Evolutionary conservation across 2,329 filamentous ascomycete species (phyloP).

Genomic region (Exophiala oligosperma): DNA sequence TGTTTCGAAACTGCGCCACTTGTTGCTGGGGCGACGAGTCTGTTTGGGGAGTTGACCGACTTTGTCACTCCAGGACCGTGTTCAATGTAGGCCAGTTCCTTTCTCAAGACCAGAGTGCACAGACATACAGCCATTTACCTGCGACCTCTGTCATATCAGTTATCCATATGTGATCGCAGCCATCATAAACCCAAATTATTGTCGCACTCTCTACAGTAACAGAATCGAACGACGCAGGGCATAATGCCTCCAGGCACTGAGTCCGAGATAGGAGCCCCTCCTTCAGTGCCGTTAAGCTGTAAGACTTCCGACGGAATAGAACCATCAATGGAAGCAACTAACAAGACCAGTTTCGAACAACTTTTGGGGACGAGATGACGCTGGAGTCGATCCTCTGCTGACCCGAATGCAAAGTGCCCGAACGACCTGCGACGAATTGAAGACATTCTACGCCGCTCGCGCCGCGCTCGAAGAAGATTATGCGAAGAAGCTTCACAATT

Average conservation of each 20-base stretch:
- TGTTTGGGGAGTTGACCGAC: background rate
- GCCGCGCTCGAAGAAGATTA: slow-evolving; percentile 97
- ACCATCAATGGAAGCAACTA: background rate
- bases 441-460: slow-evolving; percentile 85
- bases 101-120: background rate
- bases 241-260: slow-evolving; percentile 21
- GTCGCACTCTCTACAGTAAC: background rate
- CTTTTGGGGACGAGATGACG: slow-evolving; percentile 99
- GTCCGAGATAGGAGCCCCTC: slow-evolving; percentile 23
- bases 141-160: background rate
- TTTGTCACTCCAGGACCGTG: background rate
- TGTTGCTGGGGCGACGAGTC: background rate
- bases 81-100: background rate
- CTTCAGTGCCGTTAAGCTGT: slow-evolving; percentile 28
- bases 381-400: slow-evolving; percentile 85
- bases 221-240: background rate
- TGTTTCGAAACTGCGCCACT: no score
- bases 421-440: slow-evolving; percentile 89
- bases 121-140: background rate
- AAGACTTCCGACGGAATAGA: background rate
- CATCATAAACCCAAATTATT: background rate
- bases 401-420: slow-evolving; percentile 95
- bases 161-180: background rate
- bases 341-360: slow-evolving; percentile 74
- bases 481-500: slow-evolving; percentile 78